Conservation (phyloP, 306 rosid genomes). For the Datisca glomerata region DNA sequence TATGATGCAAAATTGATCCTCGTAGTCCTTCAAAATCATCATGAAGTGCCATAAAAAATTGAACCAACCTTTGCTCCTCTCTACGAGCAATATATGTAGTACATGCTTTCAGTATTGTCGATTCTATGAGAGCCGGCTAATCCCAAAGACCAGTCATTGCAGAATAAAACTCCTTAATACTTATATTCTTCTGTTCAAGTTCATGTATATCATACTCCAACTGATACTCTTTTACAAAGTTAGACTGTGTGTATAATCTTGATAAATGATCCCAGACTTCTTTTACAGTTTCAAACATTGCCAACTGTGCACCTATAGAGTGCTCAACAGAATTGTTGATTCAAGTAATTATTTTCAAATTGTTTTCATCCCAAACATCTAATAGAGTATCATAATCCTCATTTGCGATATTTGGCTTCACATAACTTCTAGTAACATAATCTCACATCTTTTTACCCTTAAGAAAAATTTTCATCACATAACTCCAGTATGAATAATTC, state of each 20-base stretch:
- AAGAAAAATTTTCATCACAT: too few species aligned
- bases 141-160: neutral
- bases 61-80: too few species aligned
- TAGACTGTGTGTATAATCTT: neutral
- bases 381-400: too few species aligned
- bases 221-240: neutral
- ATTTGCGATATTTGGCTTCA: too few species aligned
- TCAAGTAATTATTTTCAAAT: neutral
- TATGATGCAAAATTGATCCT: too few species aligned
- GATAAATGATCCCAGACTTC: neutral
- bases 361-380: neutral
- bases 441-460: too few species aligned
- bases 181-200: neutral
- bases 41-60: too few species aligned
- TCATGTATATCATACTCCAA: neutral
- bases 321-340: neutral
- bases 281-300: neutral
- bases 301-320: neutral
- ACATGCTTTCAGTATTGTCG: neutral
- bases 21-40: too few species aligned
- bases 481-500: too few species aligned
- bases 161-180: neutral
- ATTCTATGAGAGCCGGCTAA: neutral
- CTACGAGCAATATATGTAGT: neutral
- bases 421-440: too few species aligned